These are phyloP conservation scores for Straminergon stramineum DNA, from an alignment of 225 moss, liverwort and hornwort species.

Conservation along the genomic window DNA sequence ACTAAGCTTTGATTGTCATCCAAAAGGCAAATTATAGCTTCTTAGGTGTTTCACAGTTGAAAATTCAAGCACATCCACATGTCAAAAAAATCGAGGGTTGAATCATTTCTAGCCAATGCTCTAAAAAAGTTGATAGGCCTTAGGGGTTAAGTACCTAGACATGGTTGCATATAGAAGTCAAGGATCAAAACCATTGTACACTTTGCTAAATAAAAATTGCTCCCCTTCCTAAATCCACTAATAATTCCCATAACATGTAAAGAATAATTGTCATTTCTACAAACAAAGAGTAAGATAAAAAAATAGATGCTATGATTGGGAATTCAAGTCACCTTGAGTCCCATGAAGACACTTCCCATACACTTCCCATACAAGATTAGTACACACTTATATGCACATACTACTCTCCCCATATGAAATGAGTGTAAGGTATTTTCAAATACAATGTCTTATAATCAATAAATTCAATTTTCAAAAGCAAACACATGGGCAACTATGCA, in stretches of 20 bases:
- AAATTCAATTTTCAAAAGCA: not conserved
- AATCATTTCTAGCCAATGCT: not conserved
- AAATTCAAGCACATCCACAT: not conserved
- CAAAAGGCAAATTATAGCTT: not conserved
- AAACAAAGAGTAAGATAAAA: not conserved
- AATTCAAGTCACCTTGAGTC: not conserved
- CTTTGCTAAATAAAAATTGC: not conserved
- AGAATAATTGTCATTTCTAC: not conserved
- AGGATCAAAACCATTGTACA: not conserved
- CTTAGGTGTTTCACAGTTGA: not conserved
- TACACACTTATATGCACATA: not conserved
- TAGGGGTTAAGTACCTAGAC: not conserved
- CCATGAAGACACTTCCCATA: not conserved
- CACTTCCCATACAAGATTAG: not conserved
- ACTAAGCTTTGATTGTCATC: not conserved
- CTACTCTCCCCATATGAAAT: accelerated
- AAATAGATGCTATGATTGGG: accelerated
- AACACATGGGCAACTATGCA: not conserved
- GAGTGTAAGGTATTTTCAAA: not conserved
- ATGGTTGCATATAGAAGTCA: not conserved
- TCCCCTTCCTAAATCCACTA: not conserved
- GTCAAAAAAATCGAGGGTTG: not conserved
- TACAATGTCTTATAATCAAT: not conserved
- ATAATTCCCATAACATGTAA: not conserved
- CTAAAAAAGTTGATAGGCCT: not conserved